Evolutionary conservation across 768 basidiomycete species (phyloP).

Genomic region (Tubosaeta brunneosetosa): DNA sequence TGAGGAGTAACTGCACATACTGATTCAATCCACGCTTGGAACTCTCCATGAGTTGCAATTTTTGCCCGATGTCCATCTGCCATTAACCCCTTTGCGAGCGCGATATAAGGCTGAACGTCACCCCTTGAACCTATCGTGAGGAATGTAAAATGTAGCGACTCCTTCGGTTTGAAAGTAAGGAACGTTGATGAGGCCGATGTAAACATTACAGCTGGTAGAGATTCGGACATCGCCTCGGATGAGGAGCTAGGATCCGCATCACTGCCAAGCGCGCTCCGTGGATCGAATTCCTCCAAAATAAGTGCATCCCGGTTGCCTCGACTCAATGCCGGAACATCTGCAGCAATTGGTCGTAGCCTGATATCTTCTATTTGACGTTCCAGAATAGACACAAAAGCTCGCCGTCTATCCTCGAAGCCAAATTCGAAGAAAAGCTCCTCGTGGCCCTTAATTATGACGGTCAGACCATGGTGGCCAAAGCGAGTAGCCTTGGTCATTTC

Average conservation of each 20-base stretch:
- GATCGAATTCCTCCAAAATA: constrained; percentile 81
- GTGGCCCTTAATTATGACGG: constrained; percentile 89
- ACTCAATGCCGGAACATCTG: constrained; percentile 41
- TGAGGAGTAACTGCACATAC: constrained; percentile 43
- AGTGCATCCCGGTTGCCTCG: constrained; percentile 66
- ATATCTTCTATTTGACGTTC: constrained; percentile 78
- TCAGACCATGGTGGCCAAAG: constrained; percentile 86
- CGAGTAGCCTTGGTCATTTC: constrained; percentile 85
- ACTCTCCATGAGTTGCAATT: constrained; percentile 96
- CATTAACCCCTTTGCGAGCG: constrained; percentile 86
- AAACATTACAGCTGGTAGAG: constrained; percentile 90
- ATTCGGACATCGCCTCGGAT: constrained; percentile 59
- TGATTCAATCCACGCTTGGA: constrained; percentile 90
- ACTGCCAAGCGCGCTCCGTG: constrained; percentile 33
- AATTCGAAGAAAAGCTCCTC: constrained; percentile 99
- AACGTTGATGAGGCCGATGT: constrained; percentile 94
- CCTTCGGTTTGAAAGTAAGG: constrained; percentile 89
- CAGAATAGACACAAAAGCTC: constrained; percentile 70
- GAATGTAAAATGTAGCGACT: constrained; percentile 85
- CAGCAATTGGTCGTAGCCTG: constrained; percentile 42
- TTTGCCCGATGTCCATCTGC: constrained; percentile 83
- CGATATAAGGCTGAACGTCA: constrained; percentile 98
- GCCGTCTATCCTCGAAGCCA: constrained; percentile 69
- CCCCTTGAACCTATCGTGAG: constrained; percentile 95
- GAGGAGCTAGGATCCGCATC: constrained; percentile 42